Percentiles rank a stretch among this genome's conserved stretches.
Evolutionary conservation across 768 basidiomycete genomes (phyloP).

Genomic region (Podaxis sp.): DNA sequence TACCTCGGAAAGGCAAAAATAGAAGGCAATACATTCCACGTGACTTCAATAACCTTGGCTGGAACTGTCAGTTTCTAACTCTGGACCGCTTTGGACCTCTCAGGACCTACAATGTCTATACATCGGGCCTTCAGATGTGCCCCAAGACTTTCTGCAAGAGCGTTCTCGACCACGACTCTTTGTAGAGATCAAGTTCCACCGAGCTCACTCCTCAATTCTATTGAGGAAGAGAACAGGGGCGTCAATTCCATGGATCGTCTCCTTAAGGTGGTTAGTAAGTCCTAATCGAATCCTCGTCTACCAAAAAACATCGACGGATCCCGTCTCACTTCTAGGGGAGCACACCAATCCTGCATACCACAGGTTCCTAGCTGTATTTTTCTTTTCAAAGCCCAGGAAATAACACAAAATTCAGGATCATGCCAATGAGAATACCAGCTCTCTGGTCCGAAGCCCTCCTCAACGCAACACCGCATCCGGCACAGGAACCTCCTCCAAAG

Average conservation of each 20-base stretch:
- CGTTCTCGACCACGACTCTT: not conserved
- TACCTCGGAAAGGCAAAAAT: not conserved
- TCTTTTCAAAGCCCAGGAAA: not conserved
- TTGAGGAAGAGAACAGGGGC: constrained; percentile 56
- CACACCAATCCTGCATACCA: constrained; percentile 53
- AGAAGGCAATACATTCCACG: not conserved
- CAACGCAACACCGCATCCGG: constrained; percentile 29
- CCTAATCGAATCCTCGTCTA: not conserved
- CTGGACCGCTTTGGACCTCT: not conserved
- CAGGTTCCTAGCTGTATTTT: constrained; percentile 33
- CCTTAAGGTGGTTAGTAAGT: constrained; percentile 58
- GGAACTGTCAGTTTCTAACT: not conserved
- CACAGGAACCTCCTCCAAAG: constrained; percentile 17
- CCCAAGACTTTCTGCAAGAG: not conserved
- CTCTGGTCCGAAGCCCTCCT: constrained; percentile 63
- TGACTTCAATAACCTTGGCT: not conserved
- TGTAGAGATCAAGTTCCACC: not conserved
- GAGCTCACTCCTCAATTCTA: constrained; percentile 24
- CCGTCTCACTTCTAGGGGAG: constrained; percentile 34
- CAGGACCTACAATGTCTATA: constrained; percentile 1
- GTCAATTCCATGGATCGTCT: constrained; percentile 57
- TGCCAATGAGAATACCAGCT: constrained; percentile 52
- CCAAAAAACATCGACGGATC: not conserved
- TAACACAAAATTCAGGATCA: constrained; percentile 35
- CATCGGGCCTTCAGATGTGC: not conserved